Evolutionary conservation across 257 asterid species (phyloP).

Genomic region (Thymus quinquecostatus): DNA sequence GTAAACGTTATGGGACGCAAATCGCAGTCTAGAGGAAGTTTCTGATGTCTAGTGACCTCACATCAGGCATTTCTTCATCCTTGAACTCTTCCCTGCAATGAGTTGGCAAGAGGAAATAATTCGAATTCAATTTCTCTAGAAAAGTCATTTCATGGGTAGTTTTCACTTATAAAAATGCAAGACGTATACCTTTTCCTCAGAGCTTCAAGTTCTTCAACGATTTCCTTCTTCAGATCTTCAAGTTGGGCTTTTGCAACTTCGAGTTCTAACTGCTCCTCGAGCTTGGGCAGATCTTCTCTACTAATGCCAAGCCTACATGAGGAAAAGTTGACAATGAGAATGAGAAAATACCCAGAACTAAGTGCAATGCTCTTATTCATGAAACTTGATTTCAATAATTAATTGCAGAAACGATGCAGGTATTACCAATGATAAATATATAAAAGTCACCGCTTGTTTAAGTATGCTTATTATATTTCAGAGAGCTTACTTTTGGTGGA

Average conservation of each 20-base stretch:
- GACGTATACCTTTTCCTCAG: conserved; percentile 71
- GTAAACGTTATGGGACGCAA: conserved; percentile 4
- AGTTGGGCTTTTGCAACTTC: conserved; percentile 89
- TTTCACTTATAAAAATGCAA: not conserved
- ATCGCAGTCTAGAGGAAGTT: conserved; percentile 58
- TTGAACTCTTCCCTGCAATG: conserved; percentile 82
- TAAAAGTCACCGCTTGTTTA: conserved; percentile 12
- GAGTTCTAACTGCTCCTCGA: conserved; percentile 81
- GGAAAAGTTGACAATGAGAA: conserved; percentile 16
- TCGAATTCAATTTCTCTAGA: conserved; percentile 1
- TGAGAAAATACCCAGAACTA: conserved; percentile 11
- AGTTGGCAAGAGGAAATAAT: not conserved
- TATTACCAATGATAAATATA: too few relatives aligned
- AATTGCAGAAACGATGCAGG: conserved; percentile 8
- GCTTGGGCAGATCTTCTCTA: conserved; percentile 77
- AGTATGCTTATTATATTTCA: conserved; percentile 17
- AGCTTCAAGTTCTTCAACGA: conserved; percentile 94
- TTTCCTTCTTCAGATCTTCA: conserved; percentile 88
- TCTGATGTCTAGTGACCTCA: conserved; percentile 84
- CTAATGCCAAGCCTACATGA: conserved; percentile 79
- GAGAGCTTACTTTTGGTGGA: conserved; percentile 84
- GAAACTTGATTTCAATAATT: not conserved
- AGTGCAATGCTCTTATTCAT: not conserved
- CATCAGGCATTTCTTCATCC: conserved; percentile 77
- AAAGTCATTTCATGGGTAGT: not conserved